Conservation (phyloP, 1,284 basidiomycete genomes). For the Gastroboletus turbinatus region DNA sequence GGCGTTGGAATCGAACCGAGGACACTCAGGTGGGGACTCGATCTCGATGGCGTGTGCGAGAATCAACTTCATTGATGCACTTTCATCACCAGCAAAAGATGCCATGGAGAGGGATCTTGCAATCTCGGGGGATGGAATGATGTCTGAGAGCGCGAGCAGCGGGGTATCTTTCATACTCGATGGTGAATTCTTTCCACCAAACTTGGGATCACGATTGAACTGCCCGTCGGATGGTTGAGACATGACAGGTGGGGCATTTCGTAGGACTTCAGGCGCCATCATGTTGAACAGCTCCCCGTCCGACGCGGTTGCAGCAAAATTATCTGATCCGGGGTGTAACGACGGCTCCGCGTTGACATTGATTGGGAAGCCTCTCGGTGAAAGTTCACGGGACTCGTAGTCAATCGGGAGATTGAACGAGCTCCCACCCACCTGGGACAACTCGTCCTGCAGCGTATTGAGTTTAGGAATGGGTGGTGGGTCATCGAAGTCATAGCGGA, state of each 20-base stretch:
- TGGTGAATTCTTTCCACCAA: slow-evolving; percentile 54
- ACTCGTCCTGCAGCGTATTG: slow-evolving; percentile 27
- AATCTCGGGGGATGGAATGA: slow-evolving; percentile 63
- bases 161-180: slow-evolving; percentile 13
- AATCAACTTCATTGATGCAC: slow-evolving; percentile 59
- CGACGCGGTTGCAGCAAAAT: slow-evolving; percentile 11
- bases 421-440: slow-evolving; percentile 22
- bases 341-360: slow-evolving; percentile 27
- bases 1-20: slow-evolving; percentile 46
- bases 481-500: slow-evolving; percentile 49
- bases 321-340: slow-evolving; percentile 21
- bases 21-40: slow-evolving; percentile 34
- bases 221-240: slow-evolving; percentile 59
- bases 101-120: slow-evolving; percentile 49
- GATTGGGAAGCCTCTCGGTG: slow-evolving; percentile 15
- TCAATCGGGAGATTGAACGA: slow-evolving; percentile 23
- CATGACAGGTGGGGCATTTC: slow-evolving; percentile 37
- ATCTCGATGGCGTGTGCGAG: slow-evolving; percentile 47
- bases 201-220: slow-evolving; percentile 69
- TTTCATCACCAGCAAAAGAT: slow-evolving; percentile 49
- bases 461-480: slow-evolving; percentile 42
- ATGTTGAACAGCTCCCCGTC: slow-evolving; percentile 26
- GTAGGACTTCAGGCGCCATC: slow-evolving; percentile 27
- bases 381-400: slow-evolving; percentile 19
- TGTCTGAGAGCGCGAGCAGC: slow-evolving; percentile 62